Base-by-base conservation (phyloP, 2,329 filamentous ascomycete genomes). In the Pseudogymnoascus sp. region DNA sequence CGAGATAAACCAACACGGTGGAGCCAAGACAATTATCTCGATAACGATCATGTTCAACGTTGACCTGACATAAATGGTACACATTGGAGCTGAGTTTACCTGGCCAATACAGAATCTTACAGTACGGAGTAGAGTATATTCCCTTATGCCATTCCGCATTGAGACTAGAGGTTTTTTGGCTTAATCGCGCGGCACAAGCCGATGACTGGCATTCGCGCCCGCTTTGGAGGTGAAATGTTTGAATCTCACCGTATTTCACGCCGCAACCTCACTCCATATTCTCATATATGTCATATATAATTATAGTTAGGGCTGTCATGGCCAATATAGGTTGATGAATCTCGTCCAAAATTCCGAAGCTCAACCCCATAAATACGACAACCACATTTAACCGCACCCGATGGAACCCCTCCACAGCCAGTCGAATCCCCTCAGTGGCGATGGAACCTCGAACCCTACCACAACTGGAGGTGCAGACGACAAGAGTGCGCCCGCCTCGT, bases 401-500 rank as follows among this genome's bases (percentile, higher is more conserved):
- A 55, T 55, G 49, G n/a, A 55, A 55, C 49, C 49, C 49, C 45
- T 52, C 45, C 49, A 55, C 28, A 7, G 14, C n/a, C 25, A 55
- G 25, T 33, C 49, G 49, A 55, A 55, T 33, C 5, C 49, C 49
- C 49, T 55, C 49, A 19, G 25, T 30, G 16, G n/a, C n/a, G 49
- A 33, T n/a, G 49, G 28, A 4, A 33, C 9, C 25, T 33, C 28
- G 49, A 33, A 55, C 8, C 49, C 49, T 11, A 2, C 28, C 49
- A 55, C 25, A 6, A 19, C n/a, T 33, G 9, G 9, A 14, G 49
- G 28, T 11, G 8, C n/a, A 55, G 49, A 33, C 49, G 49, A 33
- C 14, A 55, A 19, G 5, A 25, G 25, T n/a, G 28, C 28, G 16
- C 9, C 16, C 16, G 8, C 49, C 5, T 12, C 28, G 11, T 22